Evolutionary conservation across 2,329 filamentous ascomycete species (phyloP).

Genomic region (Ampelomyces quisqualis): DNA sequence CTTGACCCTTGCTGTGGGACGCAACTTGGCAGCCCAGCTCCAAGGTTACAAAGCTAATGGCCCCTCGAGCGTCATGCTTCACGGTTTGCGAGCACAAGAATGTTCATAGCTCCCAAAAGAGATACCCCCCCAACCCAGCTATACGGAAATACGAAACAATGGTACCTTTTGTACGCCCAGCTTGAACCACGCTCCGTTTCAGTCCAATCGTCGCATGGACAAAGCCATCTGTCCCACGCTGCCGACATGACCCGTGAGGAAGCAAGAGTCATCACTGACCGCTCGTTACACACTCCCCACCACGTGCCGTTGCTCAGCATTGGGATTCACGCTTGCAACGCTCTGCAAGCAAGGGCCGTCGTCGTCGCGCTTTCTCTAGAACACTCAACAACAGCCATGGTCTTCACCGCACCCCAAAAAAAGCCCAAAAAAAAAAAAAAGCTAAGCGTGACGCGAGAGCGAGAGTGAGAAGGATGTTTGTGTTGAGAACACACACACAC

Average conservation of each 20-base stretch:
- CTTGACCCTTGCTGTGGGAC: no score
- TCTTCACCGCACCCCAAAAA: constrained; percentile 30
- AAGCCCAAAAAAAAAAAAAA: no score
- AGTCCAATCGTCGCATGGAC: neutral
- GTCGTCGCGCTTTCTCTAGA: no score
- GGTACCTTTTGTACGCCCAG: constrained; percentile 3
- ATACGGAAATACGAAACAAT: constrained; percentile 11
- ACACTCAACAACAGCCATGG: constrained; percentile 13
- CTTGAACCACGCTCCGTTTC: neutral
- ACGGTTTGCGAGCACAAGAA: constrained; percentile 13
- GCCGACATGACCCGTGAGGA: neutral
- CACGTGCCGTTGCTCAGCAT: constrained; percentile 1
- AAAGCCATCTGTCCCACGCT: neutral
- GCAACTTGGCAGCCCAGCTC: no score
- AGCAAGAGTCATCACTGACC: no score
- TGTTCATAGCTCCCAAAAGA: constrained; percentile 15
- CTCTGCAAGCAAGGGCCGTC: no score
- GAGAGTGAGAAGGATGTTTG: no score
- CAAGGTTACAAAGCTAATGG: constrained; percentile 14
- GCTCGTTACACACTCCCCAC: constrained; percentile 9
- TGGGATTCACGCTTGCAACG: constrained; percentile 22
- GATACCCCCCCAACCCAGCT: constrained; percentile 19
- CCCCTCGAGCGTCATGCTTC: constrained; percentile 7
- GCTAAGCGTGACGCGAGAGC: no score
- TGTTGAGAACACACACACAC: no score